Evolutionary conservation across 139 green algal species (phyloP).

Genomic region (Cymbomonas tetramitiformis): DNA sequence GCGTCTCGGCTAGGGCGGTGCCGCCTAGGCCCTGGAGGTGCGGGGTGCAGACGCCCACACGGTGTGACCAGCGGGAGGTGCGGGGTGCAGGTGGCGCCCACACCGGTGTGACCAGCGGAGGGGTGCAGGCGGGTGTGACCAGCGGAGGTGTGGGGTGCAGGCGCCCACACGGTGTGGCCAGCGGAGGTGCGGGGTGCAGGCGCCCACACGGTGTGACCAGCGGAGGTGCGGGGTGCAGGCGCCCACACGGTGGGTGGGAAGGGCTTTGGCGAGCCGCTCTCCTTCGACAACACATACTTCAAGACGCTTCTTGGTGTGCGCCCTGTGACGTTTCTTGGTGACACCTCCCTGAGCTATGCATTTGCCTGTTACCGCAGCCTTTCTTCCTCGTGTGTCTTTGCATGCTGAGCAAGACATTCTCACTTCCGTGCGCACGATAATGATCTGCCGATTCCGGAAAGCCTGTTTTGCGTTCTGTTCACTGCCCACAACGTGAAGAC

Average conservation of each 20-base stretch:
- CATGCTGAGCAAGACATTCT: neutral
- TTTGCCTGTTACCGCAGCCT: neutral
- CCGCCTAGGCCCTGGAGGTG: too few relatives aligned
- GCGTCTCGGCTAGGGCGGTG: too few relatives aligned
- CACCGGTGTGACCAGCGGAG: constrained; percentile 59
- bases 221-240: constrained; percentile 46
- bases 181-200: constrained; percentile 47
- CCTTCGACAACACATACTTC: constrained; percentile 89
- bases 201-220: constrained; percentile 50
- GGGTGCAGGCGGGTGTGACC: too few relatives aligned
- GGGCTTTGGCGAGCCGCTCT: constrained; percentile 70
- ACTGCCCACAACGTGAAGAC: too few relatives aligned
- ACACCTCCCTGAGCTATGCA: neutral
- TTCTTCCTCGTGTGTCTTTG: too few relatives aligned
- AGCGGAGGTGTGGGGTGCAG: too few relatives aligned
- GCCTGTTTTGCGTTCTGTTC: too few relatives aligned
- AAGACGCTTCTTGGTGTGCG: constrained; percentile 17
- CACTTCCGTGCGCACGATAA: too few relatives aligned
- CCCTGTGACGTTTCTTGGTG: too few relatives aligned
- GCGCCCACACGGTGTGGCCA: constrained; percentile 37
- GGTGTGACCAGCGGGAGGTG: constrained; percentile 33
- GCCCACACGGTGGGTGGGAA: constrained; percentile 67
- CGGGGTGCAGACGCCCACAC: constrained; percentile 47
- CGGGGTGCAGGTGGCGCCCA: constrained; percentile 44
- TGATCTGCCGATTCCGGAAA: too few relatives aligned